Evolutionary conservation across 75 land plant species (phyloP).

Genomic region (Selaginella moellendorffii): DNA sequence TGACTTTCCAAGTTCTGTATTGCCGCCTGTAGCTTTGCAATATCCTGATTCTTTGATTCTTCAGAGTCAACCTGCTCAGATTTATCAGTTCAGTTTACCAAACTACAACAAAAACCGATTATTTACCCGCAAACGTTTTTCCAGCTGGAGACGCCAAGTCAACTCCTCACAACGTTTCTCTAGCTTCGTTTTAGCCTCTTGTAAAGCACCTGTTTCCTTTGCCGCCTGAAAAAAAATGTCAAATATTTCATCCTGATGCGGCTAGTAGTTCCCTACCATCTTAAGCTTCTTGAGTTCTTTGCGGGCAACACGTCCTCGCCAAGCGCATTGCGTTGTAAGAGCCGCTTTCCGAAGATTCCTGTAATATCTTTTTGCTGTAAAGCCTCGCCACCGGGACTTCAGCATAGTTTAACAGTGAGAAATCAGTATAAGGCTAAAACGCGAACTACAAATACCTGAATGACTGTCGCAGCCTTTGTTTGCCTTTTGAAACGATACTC

Average conservation of each 20-base stretch:
- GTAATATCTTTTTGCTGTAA: constrained; percentile 39
- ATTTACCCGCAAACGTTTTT: constrained; percentile 85
- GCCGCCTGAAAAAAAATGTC: constrained; percentile 50
- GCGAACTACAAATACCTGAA: constrained; percentile 53
- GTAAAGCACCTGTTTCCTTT: constrained; percentile 94
- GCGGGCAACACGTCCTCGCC: constrained; percentile 71
- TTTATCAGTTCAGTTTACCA: neutral
- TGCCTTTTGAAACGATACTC: constrained; percentile 57
- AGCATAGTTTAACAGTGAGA: too few species aligned
- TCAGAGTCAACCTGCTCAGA: constrained; percentile 66
- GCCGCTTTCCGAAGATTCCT: constrained; percentile 53
- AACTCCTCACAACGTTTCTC: constrained; percentile 98
- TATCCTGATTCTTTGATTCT: constrained; percentile 79
- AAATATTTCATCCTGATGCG: neutral
- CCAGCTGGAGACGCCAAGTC: constrained; percentile 88
- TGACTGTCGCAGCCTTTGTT: constrained; percentile 71
- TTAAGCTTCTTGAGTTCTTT: constrained; percentile 77
- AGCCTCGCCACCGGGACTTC: constrained; percentile 65
- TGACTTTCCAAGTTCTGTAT: constrained; percentile 54
- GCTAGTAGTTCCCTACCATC: constrained; percentile 37
- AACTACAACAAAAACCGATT: constrained; percentile 20
- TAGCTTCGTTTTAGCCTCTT: constrained; percentile 87
- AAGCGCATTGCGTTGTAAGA: constrained; percentile 67
- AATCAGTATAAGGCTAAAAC: too few species aligned
- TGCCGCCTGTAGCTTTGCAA: constrained; percentile 53